phyloP scores from a whole-genome alignment of 345 rosid species.

The Rubroshorea leprosula region DNA sequence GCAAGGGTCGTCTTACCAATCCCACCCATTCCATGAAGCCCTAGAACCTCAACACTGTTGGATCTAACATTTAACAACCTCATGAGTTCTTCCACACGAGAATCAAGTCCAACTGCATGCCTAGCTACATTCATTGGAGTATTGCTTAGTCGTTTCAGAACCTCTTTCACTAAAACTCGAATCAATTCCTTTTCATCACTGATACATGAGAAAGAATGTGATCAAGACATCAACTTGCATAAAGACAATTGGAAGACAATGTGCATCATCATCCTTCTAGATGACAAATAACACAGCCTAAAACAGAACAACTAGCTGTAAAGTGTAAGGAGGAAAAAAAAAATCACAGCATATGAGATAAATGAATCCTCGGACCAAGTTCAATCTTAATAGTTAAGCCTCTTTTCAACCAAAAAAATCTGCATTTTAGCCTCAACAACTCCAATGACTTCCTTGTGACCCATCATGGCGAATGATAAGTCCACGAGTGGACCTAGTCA shows the following conservation, averaged over 20 bases:
- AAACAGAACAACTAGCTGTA: too few species aligned
- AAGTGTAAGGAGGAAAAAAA: too few species aligned
- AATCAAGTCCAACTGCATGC: constrained; percentile 16
- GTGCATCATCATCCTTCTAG: too few species aligned
- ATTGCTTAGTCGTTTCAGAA: constrained; percentile 38
- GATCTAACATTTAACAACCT: constrained; percentile 2
- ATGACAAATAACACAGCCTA: too few species aligned
- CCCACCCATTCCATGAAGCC: constrained; percentile 14
- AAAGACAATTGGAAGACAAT: background rate
- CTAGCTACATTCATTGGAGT: constrained; percentile 44
- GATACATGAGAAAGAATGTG: background rate
- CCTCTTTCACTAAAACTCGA: constrained; percentile 31
- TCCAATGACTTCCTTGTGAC: too few species aligned
- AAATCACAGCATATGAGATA: too few species aligned
- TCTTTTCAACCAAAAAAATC: too few species aligned
- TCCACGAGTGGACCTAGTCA: background rate
- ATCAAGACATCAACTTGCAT: background rate
- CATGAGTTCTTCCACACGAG: background rate
- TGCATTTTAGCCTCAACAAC: too few species aligned
- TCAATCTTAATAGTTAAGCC: too few species aligned
- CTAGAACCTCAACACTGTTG: constrained; percentile 5
- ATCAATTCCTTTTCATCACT: constrained; percentile 23
- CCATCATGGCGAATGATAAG: background rate
- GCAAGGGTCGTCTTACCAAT: constrained; percentile 14
- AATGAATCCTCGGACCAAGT: too few species aligned